Conservation (phyloP, 257 asterid genomes). For the Henckelia pumila region DNA sequence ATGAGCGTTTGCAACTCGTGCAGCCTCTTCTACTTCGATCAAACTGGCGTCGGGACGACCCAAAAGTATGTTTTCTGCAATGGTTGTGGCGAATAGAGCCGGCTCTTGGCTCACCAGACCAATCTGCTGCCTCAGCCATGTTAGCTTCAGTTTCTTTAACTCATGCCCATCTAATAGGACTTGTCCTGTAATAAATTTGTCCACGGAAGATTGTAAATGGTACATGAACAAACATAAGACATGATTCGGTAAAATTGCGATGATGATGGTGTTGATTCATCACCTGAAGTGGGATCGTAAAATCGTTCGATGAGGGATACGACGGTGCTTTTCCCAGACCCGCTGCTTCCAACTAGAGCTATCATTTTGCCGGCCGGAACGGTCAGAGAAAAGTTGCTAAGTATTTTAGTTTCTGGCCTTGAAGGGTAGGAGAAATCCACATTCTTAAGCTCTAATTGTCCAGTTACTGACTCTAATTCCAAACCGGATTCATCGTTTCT, state of each 20-base stretch:
- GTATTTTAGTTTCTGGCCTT: constrained; percentile 63
- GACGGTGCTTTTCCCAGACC: constrained; percentile 91
- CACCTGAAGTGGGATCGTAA: constrained; percentile 89
- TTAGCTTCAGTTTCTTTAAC: background rate
- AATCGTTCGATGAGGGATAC: constrained; percentile 91
- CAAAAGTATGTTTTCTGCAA: background rate
- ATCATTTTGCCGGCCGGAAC: constrained; percentile 88
- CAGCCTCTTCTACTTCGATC: constrained; percentile 47
- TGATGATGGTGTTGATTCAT: background rate
- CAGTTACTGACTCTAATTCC: constrained; percentile 63
- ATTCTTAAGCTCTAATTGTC: constrained; percentile 69
- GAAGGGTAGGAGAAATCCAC: constrained; percentile 78
- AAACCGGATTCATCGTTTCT: constrained; percentile 52
- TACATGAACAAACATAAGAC: background rate
- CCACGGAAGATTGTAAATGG: background rate
- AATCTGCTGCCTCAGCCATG: background rate
- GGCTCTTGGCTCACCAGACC: background rate
- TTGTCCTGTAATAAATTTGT: background rate
- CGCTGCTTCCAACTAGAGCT: constrained; percentile 92
- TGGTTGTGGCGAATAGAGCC: background rate
- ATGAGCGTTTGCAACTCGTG: background rate
- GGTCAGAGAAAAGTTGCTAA: constrained; percentile 48
- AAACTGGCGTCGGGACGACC: constrained; percentile 56
- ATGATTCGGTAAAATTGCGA: background rate
- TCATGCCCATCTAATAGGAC: background rate